phyloP scores from a whole-genome alignment of 768 basidiomycete genomes.

The Boletus insuetus region DNA sequence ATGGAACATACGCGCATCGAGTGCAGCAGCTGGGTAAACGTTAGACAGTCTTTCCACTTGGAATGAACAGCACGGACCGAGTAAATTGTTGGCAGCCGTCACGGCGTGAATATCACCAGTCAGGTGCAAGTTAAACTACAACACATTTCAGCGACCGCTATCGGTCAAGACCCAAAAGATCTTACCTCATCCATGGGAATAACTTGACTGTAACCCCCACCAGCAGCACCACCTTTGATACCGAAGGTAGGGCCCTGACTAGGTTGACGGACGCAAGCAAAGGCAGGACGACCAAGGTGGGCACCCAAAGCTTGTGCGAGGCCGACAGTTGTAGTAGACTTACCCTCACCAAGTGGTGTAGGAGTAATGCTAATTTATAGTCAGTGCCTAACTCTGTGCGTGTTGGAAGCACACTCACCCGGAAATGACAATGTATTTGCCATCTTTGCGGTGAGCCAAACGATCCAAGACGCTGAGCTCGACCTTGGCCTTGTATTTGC shows the following conservation, averaged over 20 bases:
- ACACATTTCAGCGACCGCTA: constrained; percentile 2
- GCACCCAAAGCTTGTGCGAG: constrained; percentile 95
- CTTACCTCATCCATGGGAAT: constrained; percentile 97
- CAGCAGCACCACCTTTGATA: constrained; percentile 98
- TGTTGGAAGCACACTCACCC: constrained; percentile 49
- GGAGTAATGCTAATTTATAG: constrained; percentile 73
- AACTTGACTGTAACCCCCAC: constrained; percentile 97
- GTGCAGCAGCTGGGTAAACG: constrained; percentile 71
- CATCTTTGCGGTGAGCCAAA: constrained; percentile 79
- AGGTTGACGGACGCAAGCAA: constrained; percentile 96
- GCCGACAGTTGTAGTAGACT: constrained; percentile 97
- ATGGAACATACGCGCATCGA: constrained; percentile 97
- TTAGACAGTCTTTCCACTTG: constrained; percentile 3
- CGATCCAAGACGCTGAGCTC: constrained; percentile 86
- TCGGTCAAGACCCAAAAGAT: background rate
- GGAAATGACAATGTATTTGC: constrained; percentile 95
- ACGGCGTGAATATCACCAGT: constrained; percentile 99
- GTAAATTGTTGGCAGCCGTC: constrained; percentile 93
- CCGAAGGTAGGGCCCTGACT: constrained; percentile 99
- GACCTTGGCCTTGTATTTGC: constrained; percentile 96
- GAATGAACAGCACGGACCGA: constrained; percentile 50
- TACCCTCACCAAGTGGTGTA: constrained; percentile 95
- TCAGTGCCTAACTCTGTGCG: background rate
- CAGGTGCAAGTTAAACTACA: constrained; percentile 89
- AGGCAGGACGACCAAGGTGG: constrained; percentile 87